A percentile compares a stretch with the other conserved stretches of the same genome.
These are phyloP conservation scores for Acanthamoeba lenticulata DNA, from an alignment of 208 protist species.

Conservation along the genomic window DNA sequence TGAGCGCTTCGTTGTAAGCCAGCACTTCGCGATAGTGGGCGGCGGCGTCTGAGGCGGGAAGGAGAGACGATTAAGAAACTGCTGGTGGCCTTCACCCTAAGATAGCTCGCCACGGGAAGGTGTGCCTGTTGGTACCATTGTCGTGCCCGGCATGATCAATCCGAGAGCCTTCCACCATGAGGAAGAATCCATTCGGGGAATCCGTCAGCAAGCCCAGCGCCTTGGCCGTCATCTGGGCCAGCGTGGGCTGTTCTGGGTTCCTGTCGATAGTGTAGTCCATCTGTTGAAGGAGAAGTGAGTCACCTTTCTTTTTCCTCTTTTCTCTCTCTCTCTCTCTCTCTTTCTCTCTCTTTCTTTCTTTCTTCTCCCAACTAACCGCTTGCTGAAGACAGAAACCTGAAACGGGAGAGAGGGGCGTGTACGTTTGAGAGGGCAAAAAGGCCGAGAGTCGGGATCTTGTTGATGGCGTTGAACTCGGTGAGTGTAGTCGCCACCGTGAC, in stretches of 20 bases:
- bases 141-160: slow-evolving; percentile 78
- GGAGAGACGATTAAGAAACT: not conserved
- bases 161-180: slow-evolving; percentile 79
- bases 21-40: slow-evolving; percentile 71
- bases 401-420: too few species aligned
- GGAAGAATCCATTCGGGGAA: slow-evolving; percentile 76
- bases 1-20: slow-evolving; percentile 73
- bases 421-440: slow-evolving; percentile 52
- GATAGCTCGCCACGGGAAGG: too few species aligned
- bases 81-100: too few species aligned
- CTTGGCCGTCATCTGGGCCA: slow-evolving; percentile 76
- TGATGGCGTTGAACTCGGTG: not conserved
- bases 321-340: too few species aligned
- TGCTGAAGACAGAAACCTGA: too few species aligned
- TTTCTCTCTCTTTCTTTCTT: too few species aligned
- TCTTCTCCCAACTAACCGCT: too few species aligned
- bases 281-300: not conserved
- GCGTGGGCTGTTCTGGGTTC: slow-evolving; percentile 57
- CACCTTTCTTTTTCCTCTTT: too few species aligned
- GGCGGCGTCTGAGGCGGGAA: not conserved
- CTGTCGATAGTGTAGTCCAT: slow-evolving; percentile 79
- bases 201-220: slow-evolving; percentile 71
- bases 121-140: slow-evolving; percentile 73
- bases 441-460: slow-evolving; percentile 64
- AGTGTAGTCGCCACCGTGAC: not conserved